These are phyloP conservation scores for Rhodocollybia butyracea DNA, from an alignment of 768 basidiomycete species.

Conservation along the genomic window DNA sequence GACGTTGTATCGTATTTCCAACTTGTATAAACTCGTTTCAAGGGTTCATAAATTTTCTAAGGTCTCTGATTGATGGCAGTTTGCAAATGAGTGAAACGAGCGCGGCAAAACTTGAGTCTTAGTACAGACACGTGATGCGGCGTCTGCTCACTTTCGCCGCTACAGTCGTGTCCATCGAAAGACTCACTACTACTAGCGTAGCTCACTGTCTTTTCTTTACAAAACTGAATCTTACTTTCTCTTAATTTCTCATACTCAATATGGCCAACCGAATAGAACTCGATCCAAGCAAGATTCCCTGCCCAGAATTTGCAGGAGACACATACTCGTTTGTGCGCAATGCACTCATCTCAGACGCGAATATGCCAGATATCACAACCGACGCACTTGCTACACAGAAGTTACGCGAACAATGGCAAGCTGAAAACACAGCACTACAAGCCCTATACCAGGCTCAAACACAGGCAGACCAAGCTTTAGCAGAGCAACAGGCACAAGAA, in stretches of 20 bases:
- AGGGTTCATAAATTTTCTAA: too few species aligned
- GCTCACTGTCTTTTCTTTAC: not conserved
- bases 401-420: not conserved
- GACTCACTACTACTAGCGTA: too few species aligned
- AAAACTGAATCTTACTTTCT: not conserved
- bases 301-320: not conserved
- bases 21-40: too few species aligned
- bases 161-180: too few species aligned
- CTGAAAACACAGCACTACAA: not conserved
- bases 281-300: constrained; percentile 1
- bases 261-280: not conserved
- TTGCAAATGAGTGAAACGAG: too few species aligned
- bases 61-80: too few species aligned
- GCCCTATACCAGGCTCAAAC: not conserved
- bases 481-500: constrained; percentile 23
- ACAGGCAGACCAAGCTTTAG: constrained; percentile 10
- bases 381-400: constrained; percentile 12
- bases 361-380: not conserved
- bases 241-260: not conserved
- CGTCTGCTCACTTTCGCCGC: not conserved
- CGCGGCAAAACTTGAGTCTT: constrained; percentile 1
- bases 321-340: not conserved
- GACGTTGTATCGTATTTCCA: too few species aligned
- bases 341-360: not conserved
- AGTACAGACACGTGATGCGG: constrained; percentile 7